phyloP scores from a whole-genome alignment of 2,329 filamentous ascomycete species.

The Phaeosphaeria sp. region DNA sequence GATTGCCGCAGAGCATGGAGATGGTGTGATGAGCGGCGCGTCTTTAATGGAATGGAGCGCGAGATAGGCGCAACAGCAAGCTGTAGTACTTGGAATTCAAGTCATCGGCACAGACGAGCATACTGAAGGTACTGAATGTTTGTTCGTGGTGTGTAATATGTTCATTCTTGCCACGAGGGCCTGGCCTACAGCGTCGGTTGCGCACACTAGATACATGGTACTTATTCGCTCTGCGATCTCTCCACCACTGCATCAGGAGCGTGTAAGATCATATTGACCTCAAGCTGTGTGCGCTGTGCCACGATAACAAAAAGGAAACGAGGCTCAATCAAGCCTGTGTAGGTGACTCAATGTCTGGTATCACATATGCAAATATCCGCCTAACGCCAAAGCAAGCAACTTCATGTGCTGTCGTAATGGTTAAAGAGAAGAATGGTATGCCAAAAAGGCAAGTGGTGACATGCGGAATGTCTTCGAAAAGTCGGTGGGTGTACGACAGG shows the following conservation, averaged over 20 bases:
- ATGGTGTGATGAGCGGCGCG: not conserved
- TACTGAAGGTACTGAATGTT: not conserved
- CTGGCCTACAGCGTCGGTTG: slow-evolving; percentile 1
- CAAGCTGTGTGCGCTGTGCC: not conserved
- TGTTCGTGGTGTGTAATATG: not conserved
- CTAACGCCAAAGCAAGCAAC: slow-evolving; percentile 33
- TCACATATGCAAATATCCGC: slow-evolving; percentile 38
- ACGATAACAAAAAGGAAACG: slow-evolving; percentile 22
- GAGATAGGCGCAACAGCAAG: not conserved
- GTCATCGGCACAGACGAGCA: not conserved
- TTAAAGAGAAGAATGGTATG: slow-evolving; percentile 26
- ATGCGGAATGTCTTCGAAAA: slow-evolving; percentile 13
- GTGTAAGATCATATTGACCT: slow-evolving; percentile 1
- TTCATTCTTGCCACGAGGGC: slow-evolving; percentile 3
- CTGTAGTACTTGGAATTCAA: not conserved
- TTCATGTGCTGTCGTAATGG: slow-evolving; percentile 39
- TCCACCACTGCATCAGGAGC: not conserved
- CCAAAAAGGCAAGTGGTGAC: slow-evolving; percentile 24
- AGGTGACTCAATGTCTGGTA: slow-evolving; percentile 48
- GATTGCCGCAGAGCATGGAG: not conserved
- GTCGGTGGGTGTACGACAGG: slow-evolving; percentile 12
- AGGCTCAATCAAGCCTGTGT: slow-evolving; percentile 33
- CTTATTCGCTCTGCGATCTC: slow-evolving; percentile 8
- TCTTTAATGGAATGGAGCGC: not conserved
- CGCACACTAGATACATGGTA: slow-evolving; percentile 5